These are phyloP conservation scores for Helichrysum umbraculigerum DNA, from an alignment of 129 eudicot genomes.

Conservation along the genomic window DNA sequence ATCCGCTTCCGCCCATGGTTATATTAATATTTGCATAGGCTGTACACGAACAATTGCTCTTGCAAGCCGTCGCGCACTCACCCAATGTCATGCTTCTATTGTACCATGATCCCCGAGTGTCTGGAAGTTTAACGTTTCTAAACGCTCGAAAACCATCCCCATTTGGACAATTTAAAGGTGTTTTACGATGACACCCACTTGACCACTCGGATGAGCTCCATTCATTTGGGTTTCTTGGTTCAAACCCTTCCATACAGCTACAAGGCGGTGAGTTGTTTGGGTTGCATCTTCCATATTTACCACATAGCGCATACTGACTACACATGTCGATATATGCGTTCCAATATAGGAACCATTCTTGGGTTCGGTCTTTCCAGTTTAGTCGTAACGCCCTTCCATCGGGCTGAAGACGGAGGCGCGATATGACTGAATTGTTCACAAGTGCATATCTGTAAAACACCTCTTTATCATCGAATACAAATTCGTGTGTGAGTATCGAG, in stretches of 20 bases:
- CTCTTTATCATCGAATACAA: constrained; percentile 17
- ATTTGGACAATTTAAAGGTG: constrained; percentile 3
- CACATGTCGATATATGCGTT: not conserved
- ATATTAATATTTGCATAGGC: constrained; percentile 39
- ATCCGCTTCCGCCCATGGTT: constrained; percentile 40
- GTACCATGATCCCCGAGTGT: constrained; percentile 22
- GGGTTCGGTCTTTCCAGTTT: not conserved
- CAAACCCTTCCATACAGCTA: constrained; percentile 23
- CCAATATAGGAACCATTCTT: not conserved
- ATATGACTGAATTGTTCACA: constrained; percentile 10
- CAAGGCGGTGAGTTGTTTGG: not conserved
- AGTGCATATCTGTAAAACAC: constrained; percentile 7
- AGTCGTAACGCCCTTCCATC: constrained; percentile 1
- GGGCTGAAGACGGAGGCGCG: not conserved
- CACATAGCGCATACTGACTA: not conserved
- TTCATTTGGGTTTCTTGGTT: not conserved
- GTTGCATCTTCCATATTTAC: constrained; percentile 3
- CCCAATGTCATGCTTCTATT: constrained; percentile 26
- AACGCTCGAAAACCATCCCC: constrained; percentile 29
- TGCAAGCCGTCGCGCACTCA: constrained; percentile 28
- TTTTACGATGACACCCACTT: constrained; percentile 8
- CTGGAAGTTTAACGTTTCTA: constrained; percentile 33
- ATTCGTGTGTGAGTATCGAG: not conserved
- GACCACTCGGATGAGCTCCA: too few relatives aligned
- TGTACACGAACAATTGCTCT: constrained; percentile 30